Percentiles rank a stretch among this genome's conserved stretches.
Evolutionary conservation across 768 basidiomycete species (phyloP).

Genomic region (Rhizopogon salebrosus): DNA sequence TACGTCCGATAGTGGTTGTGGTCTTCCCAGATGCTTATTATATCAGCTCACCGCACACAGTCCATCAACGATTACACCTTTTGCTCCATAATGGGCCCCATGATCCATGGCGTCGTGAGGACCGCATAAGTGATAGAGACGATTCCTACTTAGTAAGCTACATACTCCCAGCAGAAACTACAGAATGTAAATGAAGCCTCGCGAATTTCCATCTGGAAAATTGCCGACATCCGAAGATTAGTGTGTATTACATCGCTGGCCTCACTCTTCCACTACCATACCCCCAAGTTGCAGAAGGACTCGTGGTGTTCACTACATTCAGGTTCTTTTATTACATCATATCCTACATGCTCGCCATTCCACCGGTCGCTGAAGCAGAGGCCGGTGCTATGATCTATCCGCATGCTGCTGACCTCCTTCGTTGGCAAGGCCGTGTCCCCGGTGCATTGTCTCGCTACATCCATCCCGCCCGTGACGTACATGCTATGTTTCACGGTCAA

Average conservation of each 20-base stretch:
- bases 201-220: too few relatives aligned
- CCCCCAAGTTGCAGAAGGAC: constrained; percentile 11
- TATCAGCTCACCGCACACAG: too few relatives aligned
- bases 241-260: constrained; percentile 19
- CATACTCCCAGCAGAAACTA: too few relatives aligned
- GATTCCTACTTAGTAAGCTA: too few relatives aligned
- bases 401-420: constrained; percentile 11
- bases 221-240: not conserved
- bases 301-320: constrained; percentile 20
- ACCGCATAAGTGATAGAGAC: too few relatives aligned
- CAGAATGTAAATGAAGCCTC: too few relatives aligned
- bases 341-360: constrained; percentile 3
- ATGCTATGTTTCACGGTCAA: constrained; percentile 22
- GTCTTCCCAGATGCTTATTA: too few relatives aligned
- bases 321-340: constrained; percentile 18
- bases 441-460: constrained; percentile 17
- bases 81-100: too few relatives aligned
- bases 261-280: constrained; percentile 4
- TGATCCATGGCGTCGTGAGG: too few relatives aligned
- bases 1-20: too few relatives aligned
- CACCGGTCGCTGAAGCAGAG: constrained; percentile 5
- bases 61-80: too few relatives aligned
- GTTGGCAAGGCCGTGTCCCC: constrained; percentile 25
- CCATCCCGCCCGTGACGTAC: constrained; percentile 25
- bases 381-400: constrained; percentile 14